Base-by-base conservation (phyloP, 345 rosid species). In the Salix caprea region DNA sequence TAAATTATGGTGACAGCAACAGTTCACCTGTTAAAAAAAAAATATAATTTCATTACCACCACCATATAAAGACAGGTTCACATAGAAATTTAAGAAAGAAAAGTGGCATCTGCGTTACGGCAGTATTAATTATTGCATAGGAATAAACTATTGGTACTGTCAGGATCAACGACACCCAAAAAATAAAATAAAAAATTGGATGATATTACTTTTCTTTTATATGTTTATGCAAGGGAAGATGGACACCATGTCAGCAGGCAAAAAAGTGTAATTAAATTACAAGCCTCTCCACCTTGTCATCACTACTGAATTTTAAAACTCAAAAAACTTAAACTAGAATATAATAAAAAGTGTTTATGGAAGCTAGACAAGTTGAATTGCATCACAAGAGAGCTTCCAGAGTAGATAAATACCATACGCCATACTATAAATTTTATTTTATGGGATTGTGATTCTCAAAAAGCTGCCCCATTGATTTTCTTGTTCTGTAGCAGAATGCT, bases 261-360 rank as follows among this genome's bases (percentile, higher is more conserved):
- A 75, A 71, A 52, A 44, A 73, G n/a, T 72, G 24, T 18, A 5
- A 1, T 46, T 30, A 37, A 58, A 58, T 16, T 37, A 73, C 64
- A 76, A 28, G 64, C 16, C 67, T 50, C 68, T 44, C 83, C 84
- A 86, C 78, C 48, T 74, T 75, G 70, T 39, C 84, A 72, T 85
- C 87, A 76, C 81, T 39, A 21, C 82, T 70, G 56, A 72, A 74
- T 15, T 67, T 65, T 68, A 15, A 71, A 72, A 18, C 24, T 65
- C 32, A 40, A 78, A 76, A 36, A 69, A 26, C 54, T 52, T 16
- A 5, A 4, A 52, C 42, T 9, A 52, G 7, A 13, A 60, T 42
- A 39, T 69, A 26, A n/a, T n/a, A 36, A 75, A 75, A 75, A 65
- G 30, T 5, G 58, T 50, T 58, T 19, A 60, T 73, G 14, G 56